These are phyloP conservation scores for Aspergillus sp. DNA, from an alignment of 2,329 filamentous ascomycete species.

Conservation along the genomic window DNA sequence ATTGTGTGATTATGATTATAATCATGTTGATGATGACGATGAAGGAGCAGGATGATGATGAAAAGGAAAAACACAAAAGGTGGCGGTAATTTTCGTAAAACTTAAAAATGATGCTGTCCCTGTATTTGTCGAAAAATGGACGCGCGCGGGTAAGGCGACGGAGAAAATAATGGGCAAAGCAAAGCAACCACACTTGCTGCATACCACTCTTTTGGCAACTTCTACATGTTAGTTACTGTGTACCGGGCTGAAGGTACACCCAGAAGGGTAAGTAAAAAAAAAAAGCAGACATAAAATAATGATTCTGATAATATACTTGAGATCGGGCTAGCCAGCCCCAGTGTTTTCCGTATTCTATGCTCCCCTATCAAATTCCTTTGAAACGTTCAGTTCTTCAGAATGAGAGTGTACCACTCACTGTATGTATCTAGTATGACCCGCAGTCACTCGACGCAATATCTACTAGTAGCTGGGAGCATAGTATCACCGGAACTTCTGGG, in stretches of 20 bases:
- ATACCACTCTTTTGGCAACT: not conserved
- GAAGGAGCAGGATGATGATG: not conserved
- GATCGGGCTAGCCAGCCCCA: not conserved
- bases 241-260: not conserved
- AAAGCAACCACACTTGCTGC: not conserved
- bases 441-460: not conserved
- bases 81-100: not conserved
- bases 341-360: not conserved
- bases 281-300: not conserved
- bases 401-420: not conserved
- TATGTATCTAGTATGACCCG: not conserved
- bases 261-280: no score
- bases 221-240: no score
- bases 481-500: not conserved
- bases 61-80: not conserved
- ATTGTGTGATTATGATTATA: not conserved
- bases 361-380: not conserved
- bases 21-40: not conserved
- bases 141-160: conserved; percentile 2
- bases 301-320: not conserved
- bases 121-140: not conserved
- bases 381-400: conserved; percentile 4
- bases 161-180: not conserved
- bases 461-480: no score
- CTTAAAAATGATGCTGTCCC: not conserved